These are phyloP conservation scores for Cyclotella kingstonii DNA, from an alignment of 108 stramenopile genomes.

Conservation along the genomic window DNA sequence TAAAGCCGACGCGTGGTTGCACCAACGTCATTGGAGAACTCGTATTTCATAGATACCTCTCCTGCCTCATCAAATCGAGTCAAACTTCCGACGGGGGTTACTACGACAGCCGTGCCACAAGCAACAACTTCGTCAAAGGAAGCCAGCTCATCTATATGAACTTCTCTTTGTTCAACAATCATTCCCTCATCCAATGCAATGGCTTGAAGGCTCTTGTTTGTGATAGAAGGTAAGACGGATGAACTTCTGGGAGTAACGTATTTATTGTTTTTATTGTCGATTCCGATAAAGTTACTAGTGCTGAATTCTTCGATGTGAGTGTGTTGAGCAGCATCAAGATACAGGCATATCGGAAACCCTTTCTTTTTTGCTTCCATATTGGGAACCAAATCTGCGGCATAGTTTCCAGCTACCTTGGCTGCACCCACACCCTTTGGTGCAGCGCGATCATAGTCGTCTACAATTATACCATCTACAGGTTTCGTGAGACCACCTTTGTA, in stretches of 20 bases:
- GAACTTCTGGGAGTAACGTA: conserved; percentile 92
- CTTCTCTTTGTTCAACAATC: conserved; percentile 83
- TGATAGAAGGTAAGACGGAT: conserved; percentile 92
- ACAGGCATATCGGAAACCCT: conserved; percentile 95
- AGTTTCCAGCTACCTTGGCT: conserved; percentile 98
- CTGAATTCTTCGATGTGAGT: conserved; percentile 94
- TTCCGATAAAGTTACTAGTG: conserved; percentile 98
- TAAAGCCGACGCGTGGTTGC: conserved; percentile 83
- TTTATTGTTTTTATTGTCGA: conserved; percentile 69
- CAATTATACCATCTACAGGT: conserved; percentile 89
- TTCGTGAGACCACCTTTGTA: conserved; percentile 93
- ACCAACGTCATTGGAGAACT: conserved; percentile 83
- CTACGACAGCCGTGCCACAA: conserved; percentile 97
- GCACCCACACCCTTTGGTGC: conserved; percentile 95
- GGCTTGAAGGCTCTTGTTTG: conserved; percentile 95
- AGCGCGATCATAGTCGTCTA: conserved; percentile 95
- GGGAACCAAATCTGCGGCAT: conserved; percentile 97
- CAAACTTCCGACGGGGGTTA: conserved; percentile 90
- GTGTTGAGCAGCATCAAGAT: conserved; percentile 94
- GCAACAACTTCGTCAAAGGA: conserved; percentile 94
- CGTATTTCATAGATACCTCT: conserved; percentile 50
- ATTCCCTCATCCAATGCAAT: conserved; percentile 90
- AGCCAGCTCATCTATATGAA: conserved; percentile 79
- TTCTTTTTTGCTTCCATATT: conserved; percentile 94
- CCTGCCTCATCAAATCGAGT: conserved; percentile 66